These are phyloP conservation scores for Cryptococcus sp. DNA, from an alignment of 1,284 basidiomycete species.

Conservation along the genomic window DNA sequence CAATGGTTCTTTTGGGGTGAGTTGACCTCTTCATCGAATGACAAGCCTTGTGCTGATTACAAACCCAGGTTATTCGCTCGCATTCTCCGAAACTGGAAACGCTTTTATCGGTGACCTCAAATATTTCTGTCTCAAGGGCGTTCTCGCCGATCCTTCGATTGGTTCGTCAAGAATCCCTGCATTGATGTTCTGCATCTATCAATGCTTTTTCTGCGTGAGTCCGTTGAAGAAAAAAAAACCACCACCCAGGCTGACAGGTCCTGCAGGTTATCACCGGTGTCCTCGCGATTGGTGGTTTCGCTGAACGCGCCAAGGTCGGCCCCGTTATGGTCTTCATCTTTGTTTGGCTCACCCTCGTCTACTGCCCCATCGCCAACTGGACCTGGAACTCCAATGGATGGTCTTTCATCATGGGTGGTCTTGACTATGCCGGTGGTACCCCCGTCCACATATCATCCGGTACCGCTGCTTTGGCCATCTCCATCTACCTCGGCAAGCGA, in stretches of 20 bases:
- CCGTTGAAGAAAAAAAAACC: not conserved
- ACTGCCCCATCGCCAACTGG: slow-evolving; percentile 92
- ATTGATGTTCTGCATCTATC: slow-evolving; percentile 78
- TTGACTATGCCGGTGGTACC: slow-evolving; percentile 94
- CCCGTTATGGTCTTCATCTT: slow-evolving; percentile 88
- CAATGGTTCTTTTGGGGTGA: slow-evolving; percentile 55
- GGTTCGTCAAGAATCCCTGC: slow-evolving; percentile 74
- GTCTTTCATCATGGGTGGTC: slow-evolving; percentile 73
- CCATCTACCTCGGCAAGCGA: slow-evolving; percentile 83
- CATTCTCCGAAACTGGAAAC: slow-evolving; percentile 54
- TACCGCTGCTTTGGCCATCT: slow-evolving; percentile 86
- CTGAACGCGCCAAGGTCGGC: slow-evolving; percentile 84
- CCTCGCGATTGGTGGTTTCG: slow-evolving; percentile 85
- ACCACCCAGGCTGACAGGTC: not conserved
- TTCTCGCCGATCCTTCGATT: slow-evolving; percentile 70
- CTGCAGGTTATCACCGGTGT: slow-evolving; percentile 58
- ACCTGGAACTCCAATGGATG: slow-evolving; percentile 91
- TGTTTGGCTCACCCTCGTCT: slow-evolving; percentile 88
- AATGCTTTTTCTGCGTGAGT: slow-evolving; percentile 53
- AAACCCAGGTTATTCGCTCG: slow-evolving; percentile 49
- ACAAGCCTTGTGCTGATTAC: not conserved
- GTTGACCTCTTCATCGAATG: not conserved
- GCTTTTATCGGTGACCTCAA: slow-evolving; percentile 59
- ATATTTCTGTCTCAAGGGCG: slow-evolving; percentile 81
- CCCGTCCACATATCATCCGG: slow-evolving; percentile 92